Percentiles rank a stretch among this genome's conserved stretches.
Evolutionary conservation across 2,329 filamentous ascomycete genomes (phyloP).

Genomic region (Chrysoporthe cubensis): DNA sequence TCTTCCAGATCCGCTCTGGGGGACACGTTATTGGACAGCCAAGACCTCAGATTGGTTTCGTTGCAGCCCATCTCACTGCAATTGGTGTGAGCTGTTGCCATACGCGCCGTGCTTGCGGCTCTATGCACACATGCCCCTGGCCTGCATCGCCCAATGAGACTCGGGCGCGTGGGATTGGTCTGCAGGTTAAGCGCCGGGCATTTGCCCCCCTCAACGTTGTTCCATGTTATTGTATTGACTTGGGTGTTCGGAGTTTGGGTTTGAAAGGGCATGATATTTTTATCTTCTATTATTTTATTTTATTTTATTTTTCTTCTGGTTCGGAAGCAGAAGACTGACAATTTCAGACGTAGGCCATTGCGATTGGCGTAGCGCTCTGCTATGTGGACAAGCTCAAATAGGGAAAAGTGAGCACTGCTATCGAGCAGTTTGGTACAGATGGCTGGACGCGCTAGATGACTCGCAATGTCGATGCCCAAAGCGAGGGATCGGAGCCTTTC

Average conservation of each 20-base stretch:
- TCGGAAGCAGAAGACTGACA: too few relatives aligned
- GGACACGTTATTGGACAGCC: conserved; percentile 17
- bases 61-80: conserved; percentile 9
- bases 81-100: conserved; percentile 21
- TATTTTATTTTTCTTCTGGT: too few relatives aligned
- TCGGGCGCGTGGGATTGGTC: neutral
- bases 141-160: conserved; percentile 15
- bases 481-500: neutral
- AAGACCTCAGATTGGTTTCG: conserved; percentile 6
- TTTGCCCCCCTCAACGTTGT: too few relatives aligned
- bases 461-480: neutral
- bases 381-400: neutral
- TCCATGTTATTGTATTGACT: neutral
- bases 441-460: neutral
- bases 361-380: too few relatives aligned
- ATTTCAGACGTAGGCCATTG: too few relatives aligned
- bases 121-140: conserved; percentile 23
- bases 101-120: conserved; percentile 27
- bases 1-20: neutral
- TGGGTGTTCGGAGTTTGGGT: neutral
- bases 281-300: too few relatives aligned
- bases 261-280: too few relatives aligned
- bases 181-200: conserved; percentile 23
- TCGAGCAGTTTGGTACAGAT: too few relatives aligned
- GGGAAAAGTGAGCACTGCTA: neutral